These are phyloP conservation scores for Penicillium steckii DNA, from an alignment of 495 filamentous ascomycete genomes.

Conservation along the genomic window DNA sequence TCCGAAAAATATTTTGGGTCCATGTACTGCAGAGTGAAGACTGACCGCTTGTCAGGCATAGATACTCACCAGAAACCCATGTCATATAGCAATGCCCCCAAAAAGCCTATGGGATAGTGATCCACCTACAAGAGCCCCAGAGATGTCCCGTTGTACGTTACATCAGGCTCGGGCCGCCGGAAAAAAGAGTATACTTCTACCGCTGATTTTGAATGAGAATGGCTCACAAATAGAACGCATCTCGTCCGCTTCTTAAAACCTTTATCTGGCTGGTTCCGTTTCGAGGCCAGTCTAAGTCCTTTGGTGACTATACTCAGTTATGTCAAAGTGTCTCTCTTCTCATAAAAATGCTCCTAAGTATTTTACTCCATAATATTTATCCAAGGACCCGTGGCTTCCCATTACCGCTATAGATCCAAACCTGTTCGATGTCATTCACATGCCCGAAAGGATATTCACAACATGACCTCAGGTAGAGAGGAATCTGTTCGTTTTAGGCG, in stretches of 20 bases:
- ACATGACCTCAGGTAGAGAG: not conserved
- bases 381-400: not conserved
- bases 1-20: too few species aligned
- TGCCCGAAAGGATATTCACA: too few species aligned
- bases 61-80: too few species aligned
- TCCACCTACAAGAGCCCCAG: too few species aligned
- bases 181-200: not conserved
- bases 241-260: not conserved
- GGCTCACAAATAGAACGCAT: not conserved
- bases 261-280: too few species aligned
- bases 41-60: too few species aligned
- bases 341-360: too few species aligned
- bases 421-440: not conserved
- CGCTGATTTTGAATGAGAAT: not conserved
- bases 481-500: not conserved
- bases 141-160: not conserved
- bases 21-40: too few species aligned
- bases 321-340: too few species aligned
- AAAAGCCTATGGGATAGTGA: not conserved
- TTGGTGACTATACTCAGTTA: too few species aligned
- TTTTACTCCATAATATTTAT: too few species aligned
- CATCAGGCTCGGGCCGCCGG: not conserved
- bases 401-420: not conserved
- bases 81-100: not conserved
- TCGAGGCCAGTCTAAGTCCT: too few species aligned